These are phyloP conservation scores for Alternaria sp. DNA, from an alignment of 2,329 filamentous ascomycete genomes.

Conservation along the genomic window DNA sequence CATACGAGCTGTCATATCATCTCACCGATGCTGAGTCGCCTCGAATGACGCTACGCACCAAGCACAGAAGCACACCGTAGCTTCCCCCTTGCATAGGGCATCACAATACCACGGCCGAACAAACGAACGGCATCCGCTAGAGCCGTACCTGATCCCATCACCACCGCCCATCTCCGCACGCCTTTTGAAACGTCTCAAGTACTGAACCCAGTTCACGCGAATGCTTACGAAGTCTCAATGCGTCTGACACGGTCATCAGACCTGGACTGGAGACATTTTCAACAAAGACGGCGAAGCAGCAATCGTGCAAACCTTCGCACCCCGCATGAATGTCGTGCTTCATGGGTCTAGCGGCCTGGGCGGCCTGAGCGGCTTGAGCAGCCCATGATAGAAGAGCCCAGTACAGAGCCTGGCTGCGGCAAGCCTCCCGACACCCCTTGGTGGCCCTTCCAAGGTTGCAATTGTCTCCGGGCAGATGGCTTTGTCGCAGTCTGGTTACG, in stretches of 20 bases:
- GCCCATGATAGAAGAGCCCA: not conserved
- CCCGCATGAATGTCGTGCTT: not conserved
- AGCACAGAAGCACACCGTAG: not conserved
- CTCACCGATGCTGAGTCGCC: not conserved
- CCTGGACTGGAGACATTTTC: not conserved
- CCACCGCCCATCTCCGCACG: not conserved
- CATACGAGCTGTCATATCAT: not conserved
- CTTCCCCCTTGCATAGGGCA: slow-evolving; percentile 11
- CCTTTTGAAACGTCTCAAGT: not conserved
- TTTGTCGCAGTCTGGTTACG: slow-evolving; percentile 1
- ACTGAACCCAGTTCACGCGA: not conserved
- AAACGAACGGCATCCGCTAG: not conserved
- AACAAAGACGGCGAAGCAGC: not conserved
- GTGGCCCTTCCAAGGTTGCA: not conserved
- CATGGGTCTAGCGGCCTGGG: not conserved
- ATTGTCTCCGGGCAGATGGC: slow-evolving; percentile 1
- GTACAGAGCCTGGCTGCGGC: not conserved
- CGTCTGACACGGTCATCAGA: not conserved
- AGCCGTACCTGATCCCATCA: not conserved
- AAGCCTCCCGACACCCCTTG: slow-evolving; percentile 9
- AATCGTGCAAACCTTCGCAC: not conserved
- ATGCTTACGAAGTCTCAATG: not conserved
- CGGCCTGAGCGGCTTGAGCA: not conserved
- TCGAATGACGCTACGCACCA: not conserved
- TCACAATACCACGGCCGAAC: not conserved